Base-by-base conservation (phyloP, 1,284 basidiomycete species). In the Pulchroboletus neoregius region DNA sequence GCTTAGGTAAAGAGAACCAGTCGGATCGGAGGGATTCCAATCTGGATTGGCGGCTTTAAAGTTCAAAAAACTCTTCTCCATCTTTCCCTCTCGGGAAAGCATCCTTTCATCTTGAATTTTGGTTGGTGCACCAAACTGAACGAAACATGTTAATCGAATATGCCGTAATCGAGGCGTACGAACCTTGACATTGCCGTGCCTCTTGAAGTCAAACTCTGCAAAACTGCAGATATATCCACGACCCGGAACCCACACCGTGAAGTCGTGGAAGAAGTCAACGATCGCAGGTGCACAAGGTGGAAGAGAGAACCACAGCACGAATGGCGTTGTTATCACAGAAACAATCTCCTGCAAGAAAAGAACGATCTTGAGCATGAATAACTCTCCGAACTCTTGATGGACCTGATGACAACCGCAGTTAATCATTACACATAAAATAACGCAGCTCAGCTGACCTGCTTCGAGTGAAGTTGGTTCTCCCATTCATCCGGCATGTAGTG, bases 151-250 rank as follows among this genome's bases (percentile, higher is more conserved):
- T 15, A 48, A 23, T 38, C 47, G 12, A 34, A 46, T 32, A 33
- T 32, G 24, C 36, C 26, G 5, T 45, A n/a, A 38, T 34, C 35
- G 23, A 32, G 23, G 13, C 4, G 12, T 11, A 60, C 72, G 51
- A 43, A 87, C 85, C 72, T 87, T 90, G 61, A 89, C 77, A 63
- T 92, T 93, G 0, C 91, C 90, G 56, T 95, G 88, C 51, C 93
- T 72, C 66, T 92, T 83, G 67, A 98, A 97, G 66, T 98, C 94
- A 64, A 99, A 99, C 46, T 96, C 94, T 1, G 95, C 96, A 69
- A 98, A 99, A 50, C 89, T 93, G 65, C 96, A 99, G 8, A 99
- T 91, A 61, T 96, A 95, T 9, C 96, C 95, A 3, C 96, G 76
- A 1, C 94, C 92, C 57, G 97, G 94, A 26, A 99, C 89, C 66